Evolutionary conservation across 2,329 filamentous ascomycete genomes (phyloP), one percentile per base, ranked within the genome.

Genomic region (Fusarium guadeloupense): DNA sequence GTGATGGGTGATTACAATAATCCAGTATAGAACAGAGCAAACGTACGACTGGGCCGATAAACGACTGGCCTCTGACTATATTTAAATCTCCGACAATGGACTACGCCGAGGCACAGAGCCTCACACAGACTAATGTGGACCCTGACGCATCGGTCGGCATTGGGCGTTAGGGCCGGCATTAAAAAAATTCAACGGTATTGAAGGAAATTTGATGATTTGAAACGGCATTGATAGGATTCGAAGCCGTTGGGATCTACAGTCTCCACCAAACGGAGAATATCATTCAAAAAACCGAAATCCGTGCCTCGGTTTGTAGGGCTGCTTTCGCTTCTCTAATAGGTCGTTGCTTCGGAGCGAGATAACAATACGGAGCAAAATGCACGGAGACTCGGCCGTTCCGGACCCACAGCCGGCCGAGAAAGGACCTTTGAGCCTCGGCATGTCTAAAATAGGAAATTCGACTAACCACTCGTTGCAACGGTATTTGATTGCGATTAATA

Each of bases 331-430:
- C 55, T 49, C 49, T 35, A 33, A 46, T n/a, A 39, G 33, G 35
- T 30, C 30, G 14, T 55, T 37, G 23, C 31, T 4, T 39, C 60
- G 60, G 49, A 38, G 21, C 23, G n/a, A 56, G 30, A 52, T 33
- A 33, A 33, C 17, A 47, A 30, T 8, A 41, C 45, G 45, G 60
- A 54, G 34, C 40, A 20, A 16, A 37, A 46, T n/a, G 37, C 45
- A 50, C 54, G 34, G 49, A 28, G 55, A 47, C 55, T 43, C 60
- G 60, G 60, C 57, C 34, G 28, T 14, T 48, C 60, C 60, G 60
- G 60, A 50, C 47, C 62, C 62, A 66, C 57, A 54, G 30, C 53
- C 64, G 64, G 58, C 62, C 62, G 61, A 68, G 58, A 67, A 61
- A 66, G 7, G 26, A n/a, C 62, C 62, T 58, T 48, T 49, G 30